Percentiles rank a stretch among this genome's conserved stretches.
Evolutionary conservation across 768 basidiomycete species (phyloP).

Genomic region (Pisolithus albus): DNA sequence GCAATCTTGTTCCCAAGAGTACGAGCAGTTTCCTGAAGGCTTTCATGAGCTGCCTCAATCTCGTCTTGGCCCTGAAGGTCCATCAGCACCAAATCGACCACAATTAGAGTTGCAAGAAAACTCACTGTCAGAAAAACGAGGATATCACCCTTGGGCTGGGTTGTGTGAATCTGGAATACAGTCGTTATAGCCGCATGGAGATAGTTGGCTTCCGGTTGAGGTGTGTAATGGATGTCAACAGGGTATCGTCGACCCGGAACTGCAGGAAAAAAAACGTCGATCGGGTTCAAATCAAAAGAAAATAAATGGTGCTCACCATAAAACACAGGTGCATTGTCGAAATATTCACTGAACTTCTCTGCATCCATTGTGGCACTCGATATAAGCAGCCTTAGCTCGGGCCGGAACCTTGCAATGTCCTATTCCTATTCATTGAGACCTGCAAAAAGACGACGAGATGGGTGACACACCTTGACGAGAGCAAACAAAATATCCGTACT

Average conservation of each 20-base stretch:
- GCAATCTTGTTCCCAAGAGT: conserved; percentile 93
- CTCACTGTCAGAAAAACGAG: conserved; percentile 92
- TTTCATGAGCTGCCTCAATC: conserved; percentile 96
- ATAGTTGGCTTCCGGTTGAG: conserved; percentile 98
- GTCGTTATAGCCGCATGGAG: conserved; percentile 98
- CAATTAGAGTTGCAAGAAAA: conserved; percentile 3
- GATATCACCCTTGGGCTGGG: conserved; percentile 96
- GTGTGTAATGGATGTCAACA: conserved; percentile 98
- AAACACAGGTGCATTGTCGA: conserved; percentile 93
- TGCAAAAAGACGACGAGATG: conserved; percentile 7
- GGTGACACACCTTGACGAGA: conserved; percentile 83
- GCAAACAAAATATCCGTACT: conserved; percentile 99
- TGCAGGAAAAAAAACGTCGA: conserved; percentile 25
- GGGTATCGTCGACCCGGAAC: conserved; percentile 97
- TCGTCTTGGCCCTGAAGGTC: conserved; percentile 82
- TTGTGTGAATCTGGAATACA: conserved; percentile 98
- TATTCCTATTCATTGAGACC: conserved; percentile 30
- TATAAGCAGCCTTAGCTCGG: conserved; percentile 87
- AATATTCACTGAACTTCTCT: conserved; percentile 96
- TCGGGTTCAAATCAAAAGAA: not conserved
- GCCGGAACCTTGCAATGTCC: conserved; percentile 96
- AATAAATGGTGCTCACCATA: conserved; percentile 50
- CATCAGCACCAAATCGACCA: not conserved
- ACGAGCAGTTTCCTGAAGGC: conserved; percentile 89
- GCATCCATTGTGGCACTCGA: conserved; percentile 97